phyloP scores from a whole-genome alignment of 306 rosid species.

The Prunus padus region DNA sequence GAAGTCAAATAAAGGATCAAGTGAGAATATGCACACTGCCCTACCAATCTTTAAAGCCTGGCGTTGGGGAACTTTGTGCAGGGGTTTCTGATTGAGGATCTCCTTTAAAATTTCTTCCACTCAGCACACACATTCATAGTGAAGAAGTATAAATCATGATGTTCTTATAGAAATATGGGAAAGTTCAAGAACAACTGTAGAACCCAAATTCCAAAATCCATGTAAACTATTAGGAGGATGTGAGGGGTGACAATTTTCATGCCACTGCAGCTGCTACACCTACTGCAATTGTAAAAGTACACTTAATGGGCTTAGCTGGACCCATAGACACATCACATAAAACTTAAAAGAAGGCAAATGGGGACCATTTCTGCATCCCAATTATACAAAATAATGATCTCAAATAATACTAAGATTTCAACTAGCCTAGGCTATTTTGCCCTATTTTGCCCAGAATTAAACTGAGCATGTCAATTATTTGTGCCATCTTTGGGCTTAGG shows the following conservation, averaged over 20 bases:
- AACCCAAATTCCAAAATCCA: background rate
- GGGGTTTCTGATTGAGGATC: conserved; percentile 23
- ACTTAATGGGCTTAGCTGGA: conserved; percentile 3
- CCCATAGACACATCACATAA: background rate
- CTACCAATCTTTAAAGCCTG: conserved; percentile 17
- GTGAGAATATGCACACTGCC: conserved; percentile 33
- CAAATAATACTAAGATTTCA: background rate
- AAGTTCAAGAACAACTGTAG: conserved; percentile 5
- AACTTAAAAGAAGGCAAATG: background rate
- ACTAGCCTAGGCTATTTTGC: background rate
- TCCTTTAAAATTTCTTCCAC: conserved; percentile 17
- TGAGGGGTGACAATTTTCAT: background rate
- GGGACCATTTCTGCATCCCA: conserved; percentile 2
- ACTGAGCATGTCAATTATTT: too few species aligned
- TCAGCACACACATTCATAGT: conserved; percentile 3
- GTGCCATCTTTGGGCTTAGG: too few species aligned
- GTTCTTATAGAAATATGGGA: conserved; percentile 35
- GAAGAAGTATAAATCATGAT: conserved; percentile 24
- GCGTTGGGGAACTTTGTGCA: conserved; percentile 25
- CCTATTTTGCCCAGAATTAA: background rate
- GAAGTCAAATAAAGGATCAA: conserved; percentile 12
- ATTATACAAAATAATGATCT: background rate
- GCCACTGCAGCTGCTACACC: background rate
- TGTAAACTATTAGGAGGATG: background rate
- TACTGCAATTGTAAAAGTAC: background rate